A percentile compares a stretch with the other conserved stretches of the same genome.
Conservation (phyloP, 805 yeast species). For the Jamesozyma lodderae region DNA sequence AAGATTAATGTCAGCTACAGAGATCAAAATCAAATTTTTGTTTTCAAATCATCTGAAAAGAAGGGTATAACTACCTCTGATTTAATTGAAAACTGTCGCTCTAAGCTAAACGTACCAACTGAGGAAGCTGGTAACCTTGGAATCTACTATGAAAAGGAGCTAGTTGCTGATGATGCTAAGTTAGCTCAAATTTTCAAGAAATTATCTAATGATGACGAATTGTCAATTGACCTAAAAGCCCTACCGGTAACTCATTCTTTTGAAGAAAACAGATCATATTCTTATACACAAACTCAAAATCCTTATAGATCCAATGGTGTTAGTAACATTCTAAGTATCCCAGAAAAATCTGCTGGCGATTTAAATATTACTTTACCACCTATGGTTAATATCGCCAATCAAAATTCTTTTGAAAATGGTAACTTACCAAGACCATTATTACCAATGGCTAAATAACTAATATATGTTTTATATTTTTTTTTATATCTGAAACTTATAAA, state of each 20-base stretch:
- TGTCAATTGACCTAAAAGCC: constrained; percentile 3
- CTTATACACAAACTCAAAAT: too few relatives aligned
- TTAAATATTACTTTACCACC: too few relatives aligned
- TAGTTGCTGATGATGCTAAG: constrained; percentile 38
- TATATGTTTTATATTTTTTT: too few relatives aligned
- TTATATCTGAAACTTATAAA: too few relatives aligned
- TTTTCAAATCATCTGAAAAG: constrained; percentile 4
- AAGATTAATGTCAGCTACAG: constrained; percentile 1
- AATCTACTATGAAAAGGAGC: constrained; percentile 18
- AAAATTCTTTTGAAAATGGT: constrained; percentile 20
- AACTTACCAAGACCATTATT: constrained; percentile 26
- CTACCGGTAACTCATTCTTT: too few relatives aligned
- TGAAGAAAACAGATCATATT: too few relatives aligned
- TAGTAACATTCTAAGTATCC: not conserved
- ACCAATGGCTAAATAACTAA: too few relatives aligned
- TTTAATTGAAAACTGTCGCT: constrained; percentile 1
- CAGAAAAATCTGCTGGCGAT: too few relatives aligned
- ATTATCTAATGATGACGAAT: constrained; percentile 6
- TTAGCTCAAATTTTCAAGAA: constrained; percentile 38
- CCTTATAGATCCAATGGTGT: constrained; percentile 2
- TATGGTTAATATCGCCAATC: constrained; percentile 6
- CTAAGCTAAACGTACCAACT: constrained; percentile 1
- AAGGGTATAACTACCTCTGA: constrained; percentile 1
- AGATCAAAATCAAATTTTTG: constrained; percentile 1
- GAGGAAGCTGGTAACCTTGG: constrained; percentile 10